Conservation (phyloP, 2,329 filamentous ascomycete genomes). For the Diaporthe nobilis region DNA sequence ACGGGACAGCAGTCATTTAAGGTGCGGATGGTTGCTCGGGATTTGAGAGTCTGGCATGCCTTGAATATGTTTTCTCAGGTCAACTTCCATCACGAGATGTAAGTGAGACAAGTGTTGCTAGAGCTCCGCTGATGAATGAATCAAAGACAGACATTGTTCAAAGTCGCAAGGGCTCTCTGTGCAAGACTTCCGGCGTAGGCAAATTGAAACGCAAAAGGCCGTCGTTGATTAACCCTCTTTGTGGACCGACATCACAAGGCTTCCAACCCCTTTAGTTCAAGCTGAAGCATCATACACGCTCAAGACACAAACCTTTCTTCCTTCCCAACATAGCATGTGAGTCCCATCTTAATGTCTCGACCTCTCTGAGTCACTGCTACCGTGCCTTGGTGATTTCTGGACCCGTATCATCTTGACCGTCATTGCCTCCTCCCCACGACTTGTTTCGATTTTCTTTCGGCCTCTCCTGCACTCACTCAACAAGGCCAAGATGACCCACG, state of each 20-base stretch:
- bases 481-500: slow-evolving; percentile 55
- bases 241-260: slow-evolving; percentile 3
- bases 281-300: background rate
- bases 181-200: background rate
- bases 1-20: background rate
- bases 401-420: slow-evolving; percentile 13
- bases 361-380: slow-evolving; percentile 19
- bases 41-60: background rate
- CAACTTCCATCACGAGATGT: background rate
- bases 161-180: background rate
- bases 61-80: background rate
- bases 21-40: background rate
- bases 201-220: slow-evolving; percentile 4
- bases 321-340: background rate
- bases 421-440: background rate
- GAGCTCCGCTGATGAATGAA: background rate
- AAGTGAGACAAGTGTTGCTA: background rate
- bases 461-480: slow-evolving; percentile 49
- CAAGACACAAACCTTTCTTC: background rate
- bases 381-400: slow-evolving; percentile 1
- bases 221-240: background rate
- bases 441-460: slow-evolving; percentile 1
- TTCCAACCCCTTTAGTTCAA: background rate
- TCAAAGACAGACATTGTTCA: background rate
- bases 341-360: background rate